A percentile compares a stretch with the other conserved stretches of the same genome.
Conservation (phyloP, 2,329 filamentous ascomycete genomes). For the Hymenoscyphus albidus region DNA sequence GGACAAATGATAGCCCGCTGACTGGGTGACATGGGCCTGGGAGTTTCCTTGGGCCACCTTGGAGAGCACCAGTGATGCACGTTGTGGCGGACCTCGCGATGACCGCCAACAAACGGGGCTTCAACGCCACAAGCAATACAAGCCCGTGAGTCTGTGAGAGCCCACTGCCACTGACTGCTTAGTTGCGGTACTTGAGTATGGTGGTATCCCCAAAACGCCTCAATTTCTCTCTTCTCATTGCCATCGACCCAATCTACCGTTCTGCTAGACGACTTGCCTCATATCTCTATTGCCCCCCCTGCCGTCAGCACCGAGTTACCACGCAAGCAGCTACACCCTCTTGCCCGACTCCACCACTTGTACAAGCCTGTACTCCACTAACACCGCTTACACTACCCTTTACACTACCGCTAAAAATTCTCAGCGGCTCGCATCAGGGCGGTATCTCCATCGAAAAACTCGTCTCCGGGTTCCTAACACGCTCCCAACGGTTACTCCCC, state of each 20-base stretch:
- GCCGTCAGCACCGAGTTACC: conserved; percentile 1
- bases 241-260: conserved; percentile 1
- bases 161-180: conserved; percentile 14
- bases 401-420: conserved; percentile 15
- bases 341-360: not conserved
- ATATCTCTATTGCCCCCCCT: conserved; percentile 8
- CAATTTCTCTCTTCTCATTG: not conserved
- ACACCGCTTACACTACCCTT: conserved; percentile 8
- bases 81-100: conserved; percentile 7
- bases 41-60: not conserved
- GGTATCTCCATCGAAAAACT: conserved; percentile 19
- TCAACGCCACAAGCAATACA: conserved; percentile 23
- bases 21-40: conserved; percentile 5
- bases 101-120: conserved; percentile 11
- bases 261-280: conserved; percentile 7
- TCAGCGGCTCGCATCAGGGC: conserved; percentile 20
- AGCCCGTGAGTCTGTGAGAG: conserved; percentile 10
- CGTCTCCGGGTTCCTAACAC: conserved; percentile 24
- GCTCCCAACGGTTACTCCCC: conserved; percentile 23
- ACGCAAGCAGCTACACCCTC: not conserved
- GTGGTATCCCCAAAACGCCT: conserved; percentile 1
- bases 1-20: conserved; percentile 28
- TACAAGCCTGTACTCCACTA: not conserved
- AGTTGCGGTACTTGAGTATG: conserved; percentile 19
- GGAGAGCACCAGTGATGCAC: conserved; percentile 5